Conservation (phyloP, 2,329 filamentous ascomycete species). For the Volutella citrinella region DNA sequence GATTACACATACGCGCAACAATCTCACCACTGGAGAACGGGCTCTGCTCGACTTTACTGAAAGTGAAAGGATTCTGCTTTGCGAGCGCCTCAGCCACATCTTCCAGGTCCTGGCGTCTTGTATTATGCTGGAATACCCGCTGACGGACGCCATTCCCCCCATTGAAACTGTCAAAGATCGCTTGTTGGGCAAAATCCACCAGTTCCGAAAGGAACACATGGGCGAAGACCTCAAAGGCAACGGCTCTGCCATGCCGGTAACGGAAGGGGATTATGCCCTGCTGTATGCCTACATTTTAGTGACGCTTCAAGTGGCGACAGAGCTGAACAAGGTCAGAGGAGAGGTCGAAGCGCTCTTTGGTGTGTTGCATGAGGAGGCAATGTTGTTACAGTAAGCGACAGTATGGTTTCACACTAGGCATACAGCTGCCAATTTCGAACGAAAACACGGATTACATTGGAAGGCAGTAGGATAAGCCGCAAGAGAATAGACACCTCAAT, state of each 20-base stretch:
- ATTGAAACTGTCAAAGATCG: slow-evolving; percentile 78
- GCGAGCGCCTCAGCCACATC: slow-evolving; percentile 86
- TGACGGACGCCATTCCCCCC: slow-evolving; percentile 84
- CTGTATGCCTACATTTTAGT: slow-evolving; percentile 85
- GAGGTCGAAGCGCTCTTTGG: slow-evolving; percentile 65
- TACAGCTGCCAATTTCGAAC: too few relatives aligned
- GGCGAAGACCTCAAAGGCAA: slow-evolving; percentile 25
- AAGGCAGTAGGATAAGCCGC: too few relatives aligned
- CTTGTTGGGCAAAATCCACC: slow-evolving; percentile 81
- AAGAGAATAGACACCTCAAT: too few relatives aligned
- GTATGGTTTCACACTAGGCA: not conserved
- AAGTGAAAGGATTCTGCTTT: slow-evolving; percentile 75
- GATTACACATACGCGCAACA: slow-evolving; percentile 76
- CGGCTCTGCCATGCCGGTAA: slow-evolving; percentile 39
- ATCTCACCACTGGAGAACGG: slow-evolving; percentile 75
- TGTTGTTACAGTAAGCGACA: slow-evolving; percentile 49
- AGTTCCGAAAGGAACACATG: slow-evolving; percentile 71
- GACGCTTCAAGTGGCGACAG: slow-evolving; percentile 63
- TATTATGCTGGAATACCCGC: slow-evolving; percentile 89
- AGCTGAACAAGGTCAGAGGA: slow-evolving; percentile 56
- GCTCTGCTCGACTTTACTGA: slow-evolving; percentile 77
- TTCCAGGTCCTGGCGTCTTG: slow-evolving; percentile 83
- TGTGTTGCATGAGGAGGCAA: slow-evolving; percentile 56
- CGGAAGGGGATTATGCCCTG: slow-evolving; percentile 82
- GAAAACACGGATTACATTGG: too few relatives aligned